phyloP scores from a whole-genome alignment of 176 grass and related monocot species.

The Phoenix dactylifera region DNA sequence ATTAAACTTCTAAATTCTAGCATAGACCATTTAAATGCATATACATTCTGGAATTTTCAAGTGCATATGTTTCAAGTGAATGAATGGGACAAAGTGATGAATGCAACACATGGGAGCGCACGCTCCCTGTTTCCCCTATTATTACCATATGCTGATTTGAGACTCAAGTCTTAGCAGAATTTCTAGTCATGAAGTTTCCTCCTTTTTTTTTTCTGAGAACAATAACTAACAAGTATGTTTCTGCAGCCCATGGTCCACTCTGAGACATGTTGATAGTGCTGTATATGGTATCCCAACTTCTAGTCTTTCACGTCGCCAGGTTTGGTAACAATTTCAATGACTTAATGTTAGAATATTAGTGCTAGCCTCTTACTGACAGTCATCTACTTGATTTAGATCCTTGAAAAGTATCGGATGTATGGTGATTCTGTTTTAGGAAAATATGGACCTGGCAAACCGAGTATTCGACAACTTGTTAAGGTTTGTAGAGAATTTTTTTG shows the following conservation, averaged over 20 bases:
- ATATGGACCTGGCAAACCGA: slow-evolving; percentile 61
- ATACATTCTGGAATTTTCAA: too few relatives aligned
- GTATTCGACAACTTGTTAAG: slow-evolving; percentile 81
- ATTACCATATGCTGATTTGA: too few relatives aligned
- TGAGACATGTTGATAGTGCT: slow-evolving; percentile 60
- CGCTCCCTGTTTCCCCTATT: too few relatives aligned
- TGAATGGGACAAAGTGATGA: too few relatives aligned
- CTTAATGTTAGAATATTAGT: slow-evolving; percentile 1
- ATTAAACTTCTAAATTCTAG: too few relatives aligned
- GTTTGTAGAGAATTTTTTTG: slow-evolving; percentile 27
- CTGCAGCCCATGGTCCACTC: slow-evolving; percentile 77
- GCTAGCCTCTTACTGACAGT: slow-evolving; percentile 13
- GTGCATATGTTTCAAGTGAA: too few relatives aligned
- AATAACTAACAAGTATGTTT: slow-evolving; percentile 2
- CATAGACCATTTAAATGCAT: too few relatives aligned
- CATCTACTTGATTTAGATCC: slow-evolving; percentile 42
- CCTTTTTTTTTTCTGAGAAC: too few relatives aligned
- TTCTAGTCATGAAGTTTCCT: too few relatives aligned
- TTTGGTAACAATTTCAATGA: slow-evolving; percentile 24
- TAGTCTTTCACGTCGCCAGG: slow-evolving; percentile 63
- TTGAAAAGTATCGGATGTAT: slow-evolving; percentile 79
- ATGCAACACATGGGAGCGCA: too few relatives aligned
- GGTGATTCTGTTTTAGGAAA: slow-evolving; percentile 79
- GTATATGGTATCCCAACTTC: slow-evolving; percentile 49
- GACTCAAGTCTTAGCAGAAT: too few relatives aligned